Percentiles rank a stretch among this genome's conserved stretches.
Conservation (phyloP, 306 rosid species). For the Medicago ruthenica region DNA sequence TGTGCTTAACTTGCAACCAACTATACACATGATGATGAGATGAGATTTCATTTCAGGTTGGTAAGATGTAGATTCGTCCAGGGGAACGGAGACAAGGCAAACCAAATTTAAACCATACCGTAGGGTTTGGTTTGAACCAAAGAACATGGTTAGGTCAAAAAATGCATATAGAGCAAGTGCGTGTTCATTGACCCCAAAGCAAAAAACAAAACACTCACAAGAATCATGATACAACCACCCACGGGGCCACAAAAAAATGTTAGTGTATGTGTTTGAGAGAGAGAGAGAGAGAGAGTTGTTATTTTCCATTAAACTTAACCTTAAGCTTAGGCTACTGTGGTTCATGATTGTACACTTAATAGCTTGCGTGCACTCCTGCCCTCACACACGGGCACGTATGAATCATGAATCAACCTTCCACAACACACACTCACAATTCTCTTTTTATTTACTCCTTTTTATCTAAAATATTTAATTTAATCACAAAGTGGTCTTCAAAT, state of each 20-base stretch:
- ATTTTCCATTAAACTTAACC: slow-evolving; percentile 18
- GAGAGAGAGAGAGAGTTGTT: neutral
- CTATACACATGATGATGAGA: slow-evolving; percentile 36
- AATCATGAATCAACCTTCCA: slow-evolving; percentile 39
- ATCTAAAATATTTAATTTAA: neutral
- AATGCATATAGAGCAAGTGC: neutral
- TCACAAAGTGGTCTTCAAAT: neutral
- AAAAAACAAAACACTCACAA: slow-evolving; percentile 27
- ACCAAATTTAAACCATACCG: slow-evolving; percentile 25
- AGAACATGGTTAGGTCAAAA: slow-evolving; percentile 35
- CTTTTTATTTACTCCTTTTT: neutral
- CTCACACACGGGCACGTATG: slow-evolving; percentile 59
- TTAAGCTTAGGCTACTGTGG: slow-evolving; percentile 36
- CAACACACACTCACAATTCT: slow-evolving; percentile 24
- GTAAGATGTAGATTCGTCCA: slow-evolving; percentile 41
- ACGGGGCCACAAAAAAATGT: slow-evolving; percentile 26
- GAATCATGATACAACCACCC: slow-evolving; percentile 45
- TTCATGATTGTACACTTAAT: slow-evolving; percentile 66
- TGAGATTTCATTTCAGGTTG: slow-evolving; percentile 36
- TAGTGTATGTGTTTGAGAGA: neutral
- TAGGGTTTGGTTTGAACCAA: slow-evolving; percentile 43
- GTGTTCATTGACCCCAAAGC: slow-evolving; percentile 42
- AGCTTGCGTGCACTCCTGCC: slow-evolving; percentile 70
- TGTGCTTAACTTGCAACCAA: slow-evolving; percentile 5
- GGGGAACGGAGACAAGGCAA: slow-evolving; percentile 49